These are phyloP conservation scores for Trichosporon sp. DNA, from an alignment of 1,284 basidiomycete genomes.

Conservation along the genomic window DNA sequence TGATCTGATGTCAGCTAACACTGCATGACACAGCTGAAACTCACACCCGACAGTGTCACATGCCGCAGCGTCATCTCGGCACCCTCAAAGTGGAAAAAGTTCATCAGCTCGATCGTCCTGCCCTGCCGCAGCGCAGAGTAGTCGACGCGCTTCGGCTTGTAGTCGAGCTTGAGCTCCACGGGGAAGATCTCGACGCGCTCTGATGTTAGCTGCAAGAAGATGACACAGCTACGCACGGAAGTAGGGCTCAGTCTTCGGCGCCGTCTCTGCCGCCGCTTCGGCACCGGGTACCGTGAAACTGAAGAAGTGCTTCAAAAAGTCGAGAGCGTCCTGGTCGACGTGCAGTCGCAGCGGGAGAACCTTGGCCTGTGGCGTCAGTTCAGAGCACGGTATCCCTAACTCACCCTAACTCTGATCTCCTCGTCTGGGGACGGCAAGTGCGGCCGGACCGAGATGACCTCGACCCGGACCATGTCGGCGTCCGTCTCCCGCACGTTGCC, in stretches of 20 bases:
- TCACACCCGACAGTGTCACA: slow-evolving; percentile 81
- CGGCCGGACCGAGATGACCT: slow-evolving; percentile 69
- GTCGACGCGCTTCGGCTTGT: slow-evolving; percentile 95
- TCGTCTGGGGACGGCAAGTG: slow-evolving; percentile 57
- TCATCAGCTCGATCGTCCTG: slow-evolving; percentile 94
- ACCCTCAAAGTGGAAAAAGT: slow-evolving; percentile 99
- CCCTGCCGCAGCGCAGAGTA: slow-evolving; percentile 88
- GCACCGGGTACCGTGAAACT: slow-evolving; percentile 68
- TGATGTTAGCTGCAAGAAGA: slow-evolving; percentile 14
- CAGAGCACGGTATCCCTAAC: slow-evolving; percentile 28
- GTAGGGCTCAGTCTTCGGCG: slow-evolving; percentile 49
- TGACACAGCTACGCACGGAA: slow-evolving; percentile 40
- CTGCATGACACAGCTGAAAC: slow-evolving; percentile 37
- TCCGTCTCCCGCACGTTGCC: slow-evolving; percentile 83
- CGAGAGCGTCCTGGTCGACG: slow-evolving; percentile 96
- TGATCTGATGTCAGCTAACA: slow-evolving; percentile 57
- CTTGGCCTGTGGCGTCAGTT: slow-evolving; percentile 61
- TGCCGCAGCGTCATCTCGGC: slow-evolving; percentile 96
- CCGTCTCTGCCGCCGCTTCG: neutral
- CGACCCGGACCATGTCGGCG: slow-evolving; percentile 87
- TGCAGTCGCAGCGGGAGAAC: slow-evolving; percentile 83
- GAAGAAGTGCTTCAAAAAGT: slow-evolving; percentile 95
- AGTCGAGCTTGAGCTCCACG: slow-evolving; percentile 80
- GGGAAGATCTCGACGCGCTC: slow-evolving; percentile 58
- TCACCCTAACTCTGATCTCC: slow-evolving; percentile 75